Conservation (phyloP, 2,329 filamentous ascomycete species). For the Aspergillus novoparasiticus region DNA sequence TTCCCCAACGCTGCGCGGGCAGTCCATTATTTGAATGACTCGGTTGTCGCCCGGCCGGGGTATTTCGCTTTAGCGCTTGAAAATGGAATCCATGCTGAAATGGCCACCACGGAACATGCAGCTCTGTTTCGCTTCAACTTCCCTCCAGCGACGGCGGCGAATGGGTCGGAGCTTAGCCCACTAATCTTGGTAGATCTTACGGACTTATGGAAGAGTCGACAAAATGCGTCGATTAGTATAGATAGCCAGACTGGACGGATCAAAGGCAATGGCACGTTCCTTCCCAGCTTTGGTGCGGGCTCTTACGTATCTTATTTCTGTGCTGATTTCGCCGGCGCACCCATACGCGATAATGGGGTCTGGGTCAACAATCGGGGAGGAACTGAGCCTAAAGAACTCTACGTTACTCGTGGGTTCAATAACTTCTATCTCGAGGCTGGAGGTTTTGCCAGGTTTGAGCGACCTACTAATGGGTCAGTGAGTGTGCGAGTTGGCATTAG, state of each 20-base stretch:
- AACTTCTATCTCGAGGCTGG: slow-evolving; percentile 62
- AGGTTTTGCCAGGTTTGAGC: slow-evolving; percentile 65
- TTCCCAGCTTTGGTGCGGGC: slow-evolving; percentile 66
- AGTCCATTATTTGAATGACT: slow-evolving; percentile 51
- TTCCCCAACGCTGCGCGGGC: slow-evolving; percentile 60
- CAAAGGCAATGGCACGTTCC: slow-evolving; percentile 63
- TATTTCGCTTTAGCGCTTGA: slow-evolving; percentile 65
- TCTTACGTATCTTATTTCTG: slow-evolving; percentile 65
- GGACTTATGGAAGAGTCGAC: slow-evolving; percentile 63
- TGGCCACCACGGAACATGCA: slow-evolving; percentile 66
- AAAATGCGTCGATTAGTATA: slow-evolving; percentile 61
- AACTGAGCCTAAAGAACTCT: slow-evolving; percentile 54
- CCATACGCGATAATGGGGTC: slow-evolving; percentile 62
- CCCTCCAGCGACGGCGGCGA: slow-evolving; percentile 35
- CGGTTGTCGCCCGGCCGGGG: slow-evolving; percentile 63
- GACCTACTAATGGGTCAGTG: slow-evolving; percentile 53
- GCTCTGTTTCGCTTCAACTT: slow-evolving; percentile 69
- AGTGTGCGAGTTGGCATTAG: slow-evolving; percentile 67
- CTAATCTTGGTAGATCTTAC: slow-evolving; percentile 66
- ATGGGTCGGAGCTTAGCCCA: slow-evolving; percentile 44
- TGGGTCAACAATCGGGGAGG: slow-evolving; percentile 65
- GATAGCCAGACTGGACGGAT: slow-evolving; percentile 61
- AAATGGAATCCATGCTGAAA: slow-evolving; percentile 62
- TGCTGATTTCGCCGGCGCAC: slow-evolving; percentile 63
- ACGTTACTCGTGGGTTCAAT: slow-evolving; percentile 59